Conservation (phyloP, 73 alveolate species). For the Paraurostyla sp. region DNA sequence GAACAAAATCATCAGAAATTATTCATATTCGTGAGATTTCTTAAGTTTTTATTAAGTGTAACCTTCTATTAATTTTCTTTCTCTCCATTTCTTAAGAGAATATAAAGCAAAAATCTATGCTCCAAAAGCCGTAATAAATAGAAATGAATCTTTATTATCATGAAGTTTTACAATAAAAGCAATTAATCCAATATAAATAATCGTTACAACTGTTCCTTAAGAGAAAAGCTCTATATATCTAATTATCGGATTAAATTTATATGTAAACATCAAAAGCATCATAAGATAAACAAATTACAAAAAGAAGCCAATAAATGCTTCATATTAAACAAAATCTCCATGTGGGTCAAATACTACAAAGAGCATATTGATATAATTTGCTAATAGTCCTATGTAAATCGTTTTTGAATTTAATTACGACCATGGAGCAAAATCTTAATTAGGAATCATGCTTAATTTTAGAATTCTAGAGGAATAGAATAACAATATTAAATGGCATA, state of each 20-base stretch:
- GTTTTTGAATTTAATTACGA: not conserved
- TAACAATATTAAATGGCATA: not conserved
- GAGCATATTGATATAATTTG: not conserved
- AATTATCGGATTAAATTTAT: not conserved
- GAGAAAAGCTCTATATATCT: not conserved
- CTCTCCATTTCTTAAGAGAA: not conserved
- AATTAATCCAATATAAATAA: not conserved
- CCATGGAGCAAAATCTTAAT: slow-evolving; percentile 1
- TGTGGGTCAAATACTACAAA: not conserved
- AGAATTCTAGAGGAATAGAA: not conserved
- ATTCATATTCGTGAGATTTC: not conserved
- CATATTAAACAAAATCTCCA: not conserved
- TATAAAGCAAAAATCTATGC: not conserved
- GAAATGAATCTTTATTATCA: slow-evolving; percentile 16
- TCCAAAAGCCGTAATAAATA: not conserved
- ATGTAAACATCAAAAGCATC: not conserved
- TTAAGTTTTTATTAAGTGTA: not conserved
- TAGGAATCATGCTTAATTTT: not conserved
- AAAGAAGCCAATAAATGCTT: not conserved
- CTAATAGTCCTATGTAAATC: not conserved
- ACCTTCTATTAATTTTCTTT: not conserved
- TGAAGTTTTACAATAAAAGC: not conserved
- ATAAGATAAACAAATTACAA: not conserved
- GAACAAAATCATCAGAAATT: not conserved
- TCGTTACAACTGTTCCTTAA: not conserved